phyloP scores from a whole-genome alignment of 805 yeast species.

The Millerago galiae region DNA sequence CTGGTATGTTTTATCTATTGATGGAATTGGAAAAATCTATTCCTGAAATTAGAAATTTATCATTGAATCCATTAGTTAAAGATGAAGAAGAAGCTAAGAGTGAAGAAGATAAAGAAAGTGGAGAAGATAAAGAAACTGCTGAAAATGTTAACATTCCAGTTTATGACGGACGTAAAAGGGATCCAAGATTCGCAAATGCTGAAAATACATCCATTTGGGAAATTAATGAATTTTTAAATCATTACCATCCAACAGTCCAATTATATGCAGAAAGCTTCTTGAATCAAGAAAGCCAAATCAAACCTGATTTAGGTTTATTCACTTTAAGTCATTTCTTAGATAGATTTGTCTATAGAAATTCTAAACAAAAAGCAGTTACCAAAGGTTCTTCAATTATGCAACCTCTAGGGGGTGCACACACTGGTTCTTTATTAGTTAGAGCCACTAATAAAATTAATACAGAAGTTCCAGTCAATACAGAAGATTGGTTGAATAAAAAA shows the following conservation, averaged over 20 bases:
- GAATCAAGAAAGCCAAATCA: slow-evolving; percentile 38
- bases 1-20: slow-evolving; percentile 76
- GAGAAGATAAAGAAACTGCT: slow-evolving; percentile 25
- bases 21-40: slow-evolving; percentile 56
- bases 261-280: slow-evolving; percentile 67
- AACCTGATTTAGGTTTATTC: slow-evolving; percentile 88
- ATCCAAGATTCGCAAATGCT: slow-evolving; percentile 90
- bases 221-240: slow-evolving; percentile 60
- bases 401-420: slow-evolving; percentile 84
- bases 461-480: slow-evolving; percentile 73
- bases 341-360: slow-evolving; percentile 89
- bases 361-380: slow-evolving; percentile 66
- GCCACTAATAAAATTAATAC: slow-evolving; percentile 41
- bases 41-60: slow-evolving; percentile 63
- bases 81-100: slow-evolving; percentile 40
- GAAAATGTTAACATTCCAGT: slow-evolving; percentile 8
- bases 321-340: slow-evolving; percentile 88
- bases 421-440: slow-evolving; percentile 60
- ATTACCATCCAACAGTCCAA: slow-evolving; percentile 89
- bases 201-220: slow-evolving; percentile 84
- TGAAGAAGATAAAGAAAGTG: slow-evolving; percentile 26
- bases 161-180: slow-evolving; percentile 86
- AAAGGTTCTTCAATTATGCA: slow-evolving; percentile 96
- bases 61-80: slow-evolving; percentile 42
- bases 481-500: slow-evolving; percentile 71